Percentiles rank a stretch among this genome's conserved stretches.
phyloP scores from a whole-genome alignment of 2,329 filamentous ascomycete species.

The Exophiala mesophila region DNA sequence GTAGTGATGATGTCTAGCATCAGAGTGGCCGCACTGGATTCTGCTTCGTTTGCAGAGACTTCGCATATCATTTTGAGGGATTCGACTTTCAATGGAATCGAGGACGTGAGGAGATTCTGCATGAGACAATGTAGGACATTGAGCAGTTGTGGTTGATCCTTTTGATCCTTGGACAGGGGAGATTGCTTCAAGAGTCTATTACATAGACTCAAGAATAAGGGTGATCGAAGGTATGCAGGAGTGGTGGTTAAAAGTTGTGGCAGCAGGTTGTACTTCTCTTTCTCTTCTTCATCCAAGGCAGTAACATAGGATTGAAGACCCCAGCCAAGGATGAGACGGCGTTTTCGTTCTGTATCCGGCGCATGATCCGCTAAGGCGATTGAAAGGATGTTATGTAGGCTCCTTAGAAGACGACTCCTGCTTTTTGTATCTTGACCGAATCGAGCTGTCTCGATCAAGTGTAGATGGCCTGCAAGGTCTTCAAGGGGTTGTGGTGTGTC shows the following conservation, averaged over 20 bases:
- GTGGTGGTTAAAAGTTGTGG: constrained; percentile 4
- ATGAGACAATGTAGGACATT: constrained; percentile 60
- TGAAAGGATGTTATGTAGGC: constrained; percentile 6
- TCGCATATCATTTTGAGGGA: constrained; percentile 65
- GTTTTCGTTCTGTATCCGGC: constrained; percentile 9
- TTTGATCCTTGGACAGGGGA: constrained; percentile 18
- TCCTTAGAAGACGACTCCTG: constrained; percentile 1
- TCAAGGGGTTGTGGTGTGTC: constrained; percentile 2
- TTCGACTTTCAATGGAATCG: constrained; percentile 66
- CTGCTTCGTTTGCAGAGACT: constrained; percentile 39
- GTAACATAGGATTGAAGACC: constrained; percentile 18
- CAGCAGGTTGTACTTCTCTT: constrained; percentile 1
- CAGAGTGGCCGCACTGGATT: constrained; percentile 46
- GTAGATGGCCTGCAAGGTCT: constrained; percentile 13
- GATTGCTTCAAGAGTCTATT: constrained; percentile 9
- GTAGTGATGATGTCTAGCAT: constrained; percentile 79
- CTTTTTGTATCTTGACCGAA: constrained; percentile 2
- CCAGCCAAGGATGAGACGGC: constrained; percentile 16
- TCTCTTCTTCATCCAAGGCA: neutral
- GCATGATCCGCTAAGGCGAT: constrained; percentile 1
- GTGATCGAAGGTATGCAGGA: constrained; percentile 40
- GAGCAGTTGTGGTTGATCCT: constrained; percentile 34
- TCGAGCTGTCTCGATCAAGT: constrained; percentile 7
- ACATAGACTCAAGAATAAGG: constrained; percentile 60
- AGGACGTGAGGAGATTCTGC: constrained; percentile 68